Base-by-base conservation (phyloP, 1,139 yeast genomes). In the Geotrichum aggregatum region DNA sequence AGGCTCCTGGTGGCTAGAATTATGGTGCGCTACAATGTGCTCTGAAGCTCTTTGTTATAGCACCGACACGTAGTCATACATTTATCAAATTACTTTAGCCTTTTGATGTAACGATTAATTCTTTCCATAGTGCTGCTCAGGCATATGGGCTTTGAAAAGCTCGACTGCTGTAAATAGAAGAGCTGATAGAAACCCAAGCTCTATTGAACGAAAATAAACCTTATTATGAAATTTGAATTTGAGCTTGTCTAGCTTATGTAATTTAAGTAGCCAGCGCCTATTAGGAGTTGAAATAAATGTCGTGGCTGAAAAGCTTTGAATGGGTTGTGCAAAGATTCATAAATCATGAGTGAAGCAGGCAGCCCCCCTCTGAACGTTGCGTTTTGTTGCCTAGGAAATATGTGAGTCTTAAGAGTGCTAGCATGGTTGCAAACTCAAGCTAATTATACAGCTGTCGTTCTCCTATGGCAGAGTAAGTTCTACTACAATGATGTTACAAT, bases 331-430 rank as follows among this genome's bases (percentile, higher is more conserved):
- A 14, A 34, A 4, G 19, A 5, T 34, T 5, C 16, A 34, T 10
- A 34, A 34, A 34, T 14, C 19, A 34, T 34, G 19, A 14, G 19
- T 14, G 38, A 34, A 34, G 10, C 5, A 14, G 28, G 5, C 28
- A 24, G 8, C 7, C 28, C 5, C 7, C 28, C 28, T 24, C 13
- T 43, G 13, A 76, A 85, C 0, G 92, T 88, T 34, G 95, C 95
- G 0, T 91, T 91, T 66, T 94, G 89, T 1, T 91, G 98, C 65
- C 75, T 89, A 18, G 98, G 98, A 1, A 91, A 91, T 68, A 89
- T 89, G 86, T 82, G 73, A 59, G 86, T 76, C 54, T 7, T 11
- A 10, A 10, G n/a, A 16, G 14, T 30, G 35, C 24, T 30, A 14
- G 18, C 18, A 30, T 14, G 3, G 11, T 13, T 22, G 43, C 50